Evolutionary conservation across 2,329 filamentous ascomycete genomes (phyloP).

Genomic region (Verticillium nubilum): DNA sequence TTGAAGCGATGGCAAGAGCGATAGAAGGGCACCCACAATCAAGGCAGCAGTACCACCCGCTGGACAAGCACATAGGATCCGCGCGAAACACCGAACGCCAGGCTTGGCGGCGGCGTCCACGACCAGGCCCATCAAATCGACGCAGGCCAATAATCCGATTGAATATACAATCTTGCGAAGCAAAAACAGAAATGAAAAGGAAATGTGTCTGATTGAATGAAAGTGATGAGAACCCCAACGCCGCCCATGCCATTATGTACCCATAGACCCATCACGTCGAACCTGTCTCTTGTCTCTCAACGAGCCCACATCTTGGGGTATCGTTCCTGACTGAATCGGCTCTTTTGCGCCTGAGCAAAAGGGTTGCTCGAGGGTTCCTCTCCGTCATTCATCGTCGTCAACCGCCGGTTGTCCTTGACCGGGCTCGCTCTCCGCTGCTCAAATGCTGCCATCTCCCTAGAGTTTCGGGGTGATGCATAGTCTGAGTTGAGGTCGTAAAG

Average conservation of each 20-base stretch:
- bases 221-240: neutral
- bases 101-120: too few relatives aligned
- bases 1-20: too few relatives aligned
- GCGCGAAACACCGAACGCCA: too few relatives aligned
- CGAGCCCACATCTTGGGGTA: conserved; percentile 23
- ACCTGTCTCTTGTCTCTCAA: neutral
- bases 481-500: conserved; percentile 49
- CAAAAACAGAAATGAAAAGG: neutral
- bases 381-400: conserved; percentile 12
- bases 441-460: conserved; percentile 54
- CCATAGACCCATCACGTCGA: neutral
- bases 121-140: too few relatives aligned
- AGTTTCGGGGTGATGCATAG: conserved; percentile 49
- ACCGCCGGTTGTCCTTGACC: conserved; percentile 28
- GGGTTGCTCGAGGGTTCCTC: conserved; percentile 23
- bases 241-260: conserved; percentile 1
- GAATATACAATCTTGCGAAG: neutral
- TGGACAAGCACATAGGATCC: too few relatives aligned
- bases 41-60: too few relatives aligned
- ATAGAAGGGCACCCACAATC: too few relatives aligned
- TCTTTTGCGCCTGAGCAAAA: conserved; percentile 30
- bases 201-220: neutral
- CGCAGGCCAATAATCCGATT: too few relatives aligned
- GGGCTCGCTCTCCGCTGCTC: conserved; percentile 45
- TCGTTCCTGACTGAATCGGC: conserved; percentile 32